These are phyloP conservation scores for Lecanicillium sp. DNA, from an alignment of 2,329 filamentous ascomycete genomes.

Conservation along the genomic window DNA sequence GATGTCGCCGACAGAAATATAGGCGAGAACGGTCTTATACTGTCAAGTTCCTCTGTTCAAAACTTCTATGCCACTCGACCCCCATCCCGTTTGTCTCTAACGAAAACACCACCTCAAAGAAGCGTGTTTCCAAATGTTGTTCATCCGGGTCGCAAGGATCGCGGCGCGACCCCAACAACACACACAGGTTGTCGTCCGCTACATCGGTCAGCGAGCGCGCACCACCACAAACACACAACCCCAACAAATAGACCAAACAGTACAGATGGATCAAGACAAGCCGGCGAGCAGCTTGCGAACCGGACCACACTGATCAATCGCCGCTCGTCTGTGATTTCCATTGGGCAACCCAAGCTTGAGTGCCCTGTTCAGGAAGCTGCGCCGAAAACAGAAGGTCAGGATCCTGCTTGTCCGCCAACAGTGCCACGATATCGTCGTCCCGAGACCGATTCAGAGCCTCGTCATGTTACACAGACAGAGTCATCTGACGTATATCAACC, in stretches of 20 bases:
- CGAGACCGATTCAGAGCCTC: neutral
- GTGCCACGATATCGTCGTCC: slow-evolving; percentile 3
- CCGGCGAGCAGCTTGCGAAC: too few relatives aligned
- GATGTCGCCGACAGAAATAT: slow-evolving; percentile 57
- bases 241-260: too few relatives aligned
- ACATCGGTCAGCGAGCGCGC: too few relatives aligned
- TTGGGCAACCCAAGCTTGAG: slow-evolving; percentile 1
- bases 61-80: slow-evolving; percentile 25
- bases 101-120: too few relatives aligned
- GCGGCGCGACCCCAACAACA: too few relatives aligned
- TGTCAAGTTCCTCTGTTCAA: slow-evolving; percentile 24
- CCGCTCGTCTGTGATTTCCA: neutral
- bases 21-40: slow-evolving; percentile 23
- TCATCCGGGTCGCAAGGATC: too few relatives aligned
- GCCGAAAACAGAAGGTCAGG: slow-evolving; percentile 3
- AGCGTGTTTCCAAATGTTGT: too few relatives aligned
- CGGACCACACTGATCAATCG: too few relatives aligned
- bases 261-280: too few relatives aligned
- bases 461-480: neutral
- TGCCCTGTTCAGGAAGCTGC: neutral
- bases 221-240: too few relatives aligned
- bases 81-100: too few relatives aligned
- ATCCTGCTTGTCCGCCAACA: slow-evolving; percentile 1
- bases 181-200: too few relatives aligned
- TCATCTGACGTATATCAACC: neutral